These are phyloP conservation scores for Diaporthe australafricana DNA, from an alignment of 2,329 filamentous ascomycete species.

Conservation along the genomic window DNA sequence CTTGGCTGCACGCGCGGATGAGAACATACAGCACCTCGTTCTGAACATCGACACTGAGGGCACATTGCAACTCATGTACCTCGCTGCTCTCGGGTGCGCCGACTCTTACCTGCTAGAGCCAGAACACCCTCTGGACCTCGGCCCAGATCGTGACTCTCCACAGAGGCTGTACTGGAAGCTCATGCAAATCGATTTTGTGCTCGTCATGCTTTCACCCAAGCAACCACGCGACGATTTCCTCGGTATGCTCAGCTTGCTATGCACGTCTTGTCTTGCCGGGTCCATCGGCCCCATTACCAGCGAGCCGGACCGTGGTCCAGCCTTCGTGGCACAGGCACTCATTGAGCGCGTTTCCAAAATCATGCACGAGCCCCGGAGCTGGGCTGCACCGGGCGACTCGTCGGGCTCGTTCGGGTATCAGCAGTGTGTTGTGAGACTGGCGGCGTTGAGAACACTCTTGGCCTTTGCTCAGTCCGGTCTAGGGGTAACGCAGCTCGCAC, in stretches of 20 bases:
- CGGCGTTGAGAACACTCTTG: slow-evolving; percentile 65
- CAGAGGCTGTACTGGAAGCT: slow-evolving; percentile 72
- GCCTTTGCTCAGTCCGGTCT: slow-evolving; percentile 72
- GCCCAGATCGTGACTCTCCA: slow-evolving; percentile 42
- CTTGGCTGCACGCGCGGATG: slow-evolving; percentile 55
- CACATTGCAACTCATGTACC: slow-evolving; percentile 75
- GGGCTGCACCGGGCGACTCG: slow-evolving; percentile 48
- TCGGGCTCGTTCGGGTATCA: slow-evolving; percentile 47
- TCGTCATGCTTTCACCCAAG: slow-evolving; percentile 75
- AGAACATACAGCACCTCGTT: slow-evolving; percentile 56
- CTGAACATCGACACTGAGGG: slow-evolving; percentile 71
- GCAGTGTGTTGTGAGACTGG: slow-evolving; percentile 55
- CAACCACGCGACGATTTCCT: slow-evolving; percentile 73
- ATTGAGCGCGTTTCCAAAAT: slow-evolving; percentile 73
- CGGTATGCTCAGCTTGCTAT: slow-evolving; percentile 73
- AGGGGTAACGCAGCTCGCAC: slow-evolving; percentile 73
- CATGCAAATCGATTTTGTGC: slow-evolving; percentile 74
- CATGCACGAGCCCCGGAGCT: slow-evolving; percentile 67
- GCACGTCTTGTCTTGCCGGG: slow-evolving; percentile 71
- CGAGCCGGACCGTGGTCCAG: slow-evolving; percentile 54
- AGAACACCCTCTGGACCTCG: slow-evolving; percentile 34
- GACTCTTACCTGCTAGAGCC: slow-evolving; percentile 36
- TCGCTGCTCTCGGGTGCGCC: slow-evolving; percentile 69
- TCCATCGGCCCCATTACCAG: slow-evolving; percentile 74
- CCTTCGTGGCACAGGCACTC: slow-evolving; percentile 58